Evolutionary conservation across 1,139 yeast species (phyloP), one percentile per base, ranked within the genome.

Genomic region (Magnusiomyces paraingens): DNA sequence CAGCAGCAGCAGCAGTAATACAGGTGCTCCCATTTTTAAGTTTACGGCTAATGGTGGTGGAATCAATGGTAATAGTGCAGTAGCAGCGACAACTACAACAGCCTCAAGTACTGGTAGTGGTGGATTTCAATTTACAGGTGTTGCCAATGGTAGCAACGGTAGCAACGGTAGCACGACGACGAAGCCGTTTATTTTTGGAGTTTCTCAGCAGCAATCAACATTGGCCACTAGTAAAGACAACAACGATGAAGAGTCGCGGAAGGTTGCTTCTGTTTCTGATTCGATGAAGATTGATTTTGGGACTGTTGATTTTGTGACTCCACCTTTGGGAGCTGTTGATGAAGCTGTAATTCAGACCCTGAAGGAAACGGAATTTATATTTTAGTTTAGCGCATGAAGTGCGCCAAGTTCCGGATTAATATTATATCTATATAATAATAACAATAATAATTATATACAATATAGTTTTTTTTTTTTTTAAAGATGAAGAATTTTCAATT

Each of bases 361-460:
- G 40, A 36, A 20, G 18, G 49, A 46, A 6, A 44, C 22, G 15
- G 49, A 35, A 11, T 46, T 35, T 35, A 39, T 46, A 2, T 46
- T 46, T 46, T 46, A 46, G 41, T 29, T 6, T 17, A 36, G 40
- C 4, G 40, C 17, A 36, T 14, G 40, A 36, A 36, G 12, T 36
- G 40, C 17, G n/a, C 40, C 17, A 36, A 12, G 40, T 14, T 5
- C 17, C 17, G 40, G 17, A 36, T 36, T 36, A 36, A 36, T 36
- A 14, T 36, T 14, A 14, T 32, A 32, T 36, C 17, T 36, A 36
- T 12, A 14, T 36, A 36, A 36, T 11, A 14, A 32, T 10, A 10
- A 32, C 11, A 10, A 32, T 10, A 10, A 10, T 32, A 12, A 32
- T 12, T 10, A 32, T 32, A 32, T 32, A 32, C 36, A 10, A 32